A percentile compares a stretch with the other conserved stretches of the same genome.
phyloP scores from a whole-genome alignment of 305 asterid species.

The Fraxinus xanthoxyloides region DNA sequence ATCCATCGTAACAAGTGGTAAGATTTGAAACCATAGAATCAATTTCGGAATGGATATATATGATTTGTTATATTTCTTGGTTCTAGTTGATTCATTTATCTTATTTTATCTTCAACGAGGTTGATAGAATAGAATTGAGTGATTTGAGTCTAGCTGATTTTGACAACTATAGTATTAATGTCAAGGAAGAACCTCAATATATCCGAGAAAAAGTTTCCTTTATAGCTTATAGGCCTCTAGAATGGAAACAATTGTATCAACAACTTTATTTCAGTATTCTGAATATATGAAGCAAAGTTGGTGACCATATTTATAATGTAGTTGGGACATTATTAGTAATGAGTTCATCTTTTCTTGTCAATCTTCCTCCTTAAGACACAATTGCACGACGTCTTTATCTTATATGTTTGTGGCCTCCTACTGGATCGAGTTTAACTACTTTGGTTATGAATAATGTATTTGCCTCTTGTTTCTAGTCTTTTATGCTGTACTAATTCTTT shows the following conservation, averaged over 20 bases:
- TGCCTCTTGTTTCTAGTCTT: background rate
- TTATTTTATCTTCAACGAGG: background rate
- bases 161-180: background rate
- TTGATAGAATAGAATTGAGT: background rate
- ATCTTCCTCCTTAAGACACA: background rate
- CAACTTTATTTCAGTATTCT: background rate
- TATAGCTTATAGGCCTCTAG: background rate
- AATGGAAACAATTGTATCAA: background rate
- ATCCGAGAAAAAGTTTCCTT: background rate
- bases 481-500: background rate
- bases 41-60: background rate
- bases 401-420: background rate
- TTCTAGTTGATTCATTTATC: background rate
- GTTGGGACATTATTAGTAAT: background rate
- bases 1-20: background rate
- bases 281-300: background rate
- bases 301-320: background rate
- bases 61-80: background rate
- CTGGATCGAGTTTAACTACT: background rate
- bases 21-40: background rate
- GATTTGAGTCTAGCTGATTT: background rate
- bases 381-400: background rate
- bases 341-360: background rate
- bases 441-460: background rate
- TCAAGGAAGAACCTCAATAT: background rate